phyloP scores from a whole-genome alignment of 495 filamentous ascomycete genomes.

The Daldinia loculata region DNA sequence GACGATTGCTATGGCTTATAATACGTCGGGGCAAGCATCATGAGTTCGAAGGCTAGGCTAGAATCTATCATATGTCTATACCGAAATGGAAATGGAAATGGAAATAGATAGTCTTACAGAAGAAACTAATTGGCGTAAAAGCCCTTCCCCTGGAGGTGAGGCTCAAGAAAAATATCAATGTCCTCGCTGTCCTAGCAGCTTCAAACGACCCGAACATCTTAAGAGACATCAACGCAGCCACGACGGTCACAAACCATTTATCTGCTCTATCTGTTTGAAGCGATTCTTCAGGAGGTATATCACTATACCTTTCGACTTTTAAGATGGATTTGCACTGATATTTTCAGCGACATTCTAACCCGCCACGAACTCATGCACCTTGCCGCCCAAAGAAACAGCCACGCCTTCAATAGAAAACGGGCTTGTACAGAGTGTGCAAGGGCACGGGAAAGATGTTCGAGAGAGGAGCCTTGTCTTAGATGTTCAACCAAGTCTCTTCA shows the following conservation, averaged over 20 bases:
- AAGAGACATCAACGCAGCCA: conserved; percentile 77
- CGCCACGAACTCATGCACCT: conserved; percentile 64
- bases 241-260: conserved; percentile 74
- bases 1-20: conserved; percentile 32
- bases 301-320: conserved; percentile 7
- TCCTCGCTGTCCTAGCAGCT: conserved; percentile 63
- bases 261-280: conserved; percentile 71
- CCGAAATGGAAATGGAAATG: conserved; percentile 26
- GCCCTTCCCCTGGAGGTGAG: conserved; percentile 30
- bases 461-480: conserved; percentile 60
- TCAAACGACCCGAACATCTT: conserved; percentile 74
- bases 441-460: conserved; percentile 65
- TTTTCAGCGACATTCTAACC: conserved; percentile 62
- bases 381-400: conserved; percentile 52
- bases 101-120: conserved; percentile 14
- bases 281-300: conserved; percentile 69
- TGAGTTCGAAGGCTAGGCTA: conserved; percentile 28
- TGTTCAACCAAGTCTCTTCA: conserved; percentile 61
- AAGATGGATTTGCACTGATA: conserved; percentile 15
- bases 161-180: conserved; percentile 53
- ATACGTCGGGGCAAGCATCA: conserved; percentile 23
- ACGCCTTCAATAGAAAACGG: conserved; percentile 59
- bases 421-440: conserved; percentile 66
- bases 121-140: conserved; percentile 24
- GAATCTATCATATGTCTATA: conserved; percentile 20